Base-by-base conservation (phyloP, 805 yeast species). In the Candida jianshihensis region DNA sequence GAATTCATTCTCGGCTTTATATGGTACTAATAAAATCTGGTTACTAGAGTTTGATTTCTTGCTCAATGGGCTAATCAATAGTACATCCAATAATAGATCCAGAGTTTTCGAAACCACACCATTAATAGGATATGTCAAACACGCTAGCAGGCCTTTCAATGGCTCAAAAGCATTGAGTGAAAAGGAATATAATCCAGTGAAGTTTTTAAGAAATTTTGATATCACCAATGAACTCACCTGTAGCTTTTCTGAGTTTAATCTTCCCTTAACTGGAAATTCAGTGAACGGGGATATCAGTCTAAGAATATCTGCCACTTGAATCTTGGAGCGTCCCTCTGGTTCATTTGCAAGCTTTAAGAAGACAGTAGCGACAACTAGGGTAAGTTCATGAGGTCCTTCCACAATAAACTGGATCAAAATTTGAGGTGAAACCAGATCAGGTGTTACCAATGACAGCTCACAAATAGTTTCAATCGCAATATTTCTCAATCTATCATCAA, bases 101-200 rank as follows among this genome's bases (percentile, higher is more conserved):
- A 90, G 61, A 14, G 89, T 53, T 20, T 77, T 72, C 25, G 74
- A 78, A 28, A 85, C 72, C 18, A 80, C 58, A 26, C 66, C 55
- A 2, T 75, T 65, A 10, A 75, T 71, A n/a, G 76, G 77, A 35
- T 71, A 67, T n/a, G 64, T 58, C 30, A 92, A 61, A 53, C 88
- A 80, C 30, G 67, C 58, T 3, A 89, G 59, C 20, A 89, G 60
- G 36, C 75, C 74, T 29, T 61, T 63, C 17, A 89, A 52, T 9
- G 80, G 70, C 37, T 63, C 61, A 42, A 75, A 79, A 40, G 75
- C 60, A 44, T 78, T 64, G 38, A 71, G 66, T 1, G 82, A 70
- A 47, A 80, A 73, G 13, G 81, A 73, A 41, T 80, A 68, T 10
- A 88, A 50, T 0, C 98, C 99, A 11, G 82, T 68, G 76, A 90